Evolutionary conservation across 2,329 filamentous ascomycete genomes (phyloP), one percentile per base, ranked within the genome.

Genomic region (Epichloe festucae): DNA sequence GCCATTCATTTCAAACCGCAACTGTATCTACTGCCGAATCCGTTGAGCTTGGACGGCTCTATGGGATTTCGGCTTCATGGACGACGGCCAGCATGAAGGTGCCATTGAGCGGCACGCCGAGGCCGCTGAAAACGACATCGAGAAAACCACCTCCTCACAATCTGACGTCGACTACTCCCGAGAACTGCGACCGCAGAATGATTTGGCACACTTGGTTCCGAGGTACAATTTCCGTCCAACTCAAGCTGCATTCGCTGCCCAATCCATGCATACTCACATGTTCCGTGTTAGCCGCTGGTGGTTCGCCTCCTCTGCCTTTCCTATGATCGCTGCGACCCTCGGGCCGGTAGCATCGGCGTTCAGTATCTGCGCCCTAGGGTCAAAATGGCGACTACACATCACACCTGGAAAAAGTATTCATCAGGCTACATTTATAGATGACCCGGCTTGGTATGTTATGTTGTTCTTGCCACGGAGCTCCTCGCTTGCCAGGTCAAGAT

Each of bases 261-360:
- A 17, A 19, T 15, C 21, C 19, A 44, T 19, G 2, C 8, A 44
- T 35, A 19, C 48, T 50, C 15, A 47, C 44, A 39, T 17, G 40
- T 34, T 42, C 35, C 40, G 39, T n/a, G 8, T n/a, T 53, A 79
- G 76, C 52, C 77, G 77, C 19, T 83, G 78, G 78, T 84, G 79
- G 79, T 76, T 82, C 59, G 74, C 78, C 27, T 79, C 78, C 3
- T 78, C 79, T 1, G 79, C 77, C 10, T 82, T 90, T 56, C 87
- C 86, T 35, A 80, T 96, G 63, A 76, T 93, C 11, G 88, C 89
- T 2, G 89, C 88, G 36, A 89, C 89, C 0, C 77, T 93, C 2
- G 89, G 88, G 1, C 90, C 90, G 0, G 78, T 95, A 10, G 90
- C 90, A 3, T 95, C 90, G 53, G 82, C 93, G 34, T 85, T 93